phyloP scores from a whole-genome alignment of 106 monocot genomes.

The Ottelia alismoides region DNA sequence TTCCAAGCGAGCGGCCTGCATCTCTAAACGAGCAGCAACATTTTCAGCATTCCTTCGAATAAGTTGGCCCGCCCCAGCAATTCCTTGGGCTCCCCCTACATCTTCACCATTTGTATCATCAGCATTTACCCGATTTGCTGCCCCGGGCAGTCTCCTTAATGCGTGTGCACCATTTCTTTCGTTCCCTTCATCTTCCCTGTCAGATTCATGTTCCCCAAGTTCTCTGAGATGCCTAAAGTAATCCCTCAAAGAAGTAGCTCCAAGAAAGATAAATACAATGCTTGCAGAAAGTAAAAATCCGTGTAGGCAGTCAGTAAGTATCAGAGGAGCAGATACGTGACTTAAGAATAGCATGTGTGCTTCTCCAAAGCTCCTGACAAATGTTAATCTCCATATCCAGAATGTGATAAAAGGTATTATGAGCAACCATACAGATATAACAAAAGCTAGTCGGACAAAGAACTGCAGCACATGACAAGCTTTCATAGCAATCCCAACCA shows the following conservation, averaged over 20 bases:
- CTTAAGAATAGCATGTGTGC: conserved; percentile 88
- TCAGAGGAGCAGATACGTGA: conserved; percentile 64
- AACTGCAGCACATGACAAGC: conserved; percentile 85
- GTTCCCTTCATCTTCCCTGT: conserved; percentile 81
- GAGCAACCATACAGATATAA: conserved; percentile 97
- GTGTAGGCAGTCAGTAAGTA: conserved; percentile 92
- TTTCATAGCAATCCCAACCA: conserved; percentile 91
- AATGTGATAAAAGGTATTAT: conserved; percentile 99
- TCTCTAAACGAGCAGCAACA: conserved; percentile 90
- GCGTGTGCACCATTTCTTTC: conserved; percentile 87
- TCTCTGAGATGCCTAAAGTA: conserved; percentile 89
- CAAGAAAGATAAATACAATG: conserved; percentile 98
- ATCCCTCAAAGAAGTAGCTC: conserved; percentile 95
- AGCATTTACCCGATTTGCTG: conserved; percentile 45
- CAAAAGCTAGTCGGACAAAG: conserved; percentile 84
- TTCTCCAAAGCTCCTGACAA: conserved; percentile 89
- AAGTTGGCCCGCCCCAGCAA: conserved; percentile 75
- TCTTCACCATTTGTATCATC: conserved; percentile 74
- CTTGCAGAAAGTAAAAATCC: conserved; percentile 94
- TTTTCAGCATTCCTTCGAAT: conserved; percentile 98
- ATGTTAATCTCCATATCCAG: conserved; percentile 96
- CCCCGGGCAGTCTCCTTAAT: conserved; percentile 48
- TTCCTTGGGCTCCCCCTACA: conserved; percentile 57
- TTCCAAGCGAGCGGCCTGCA: conserved; percentile 91
- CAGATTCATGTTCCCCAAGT: conserved; percentile 72